phyloP scores from a whole-genome alignment of 2,329 filamentous ascomycete genomes.

The Diplodia mutila region DNA sequence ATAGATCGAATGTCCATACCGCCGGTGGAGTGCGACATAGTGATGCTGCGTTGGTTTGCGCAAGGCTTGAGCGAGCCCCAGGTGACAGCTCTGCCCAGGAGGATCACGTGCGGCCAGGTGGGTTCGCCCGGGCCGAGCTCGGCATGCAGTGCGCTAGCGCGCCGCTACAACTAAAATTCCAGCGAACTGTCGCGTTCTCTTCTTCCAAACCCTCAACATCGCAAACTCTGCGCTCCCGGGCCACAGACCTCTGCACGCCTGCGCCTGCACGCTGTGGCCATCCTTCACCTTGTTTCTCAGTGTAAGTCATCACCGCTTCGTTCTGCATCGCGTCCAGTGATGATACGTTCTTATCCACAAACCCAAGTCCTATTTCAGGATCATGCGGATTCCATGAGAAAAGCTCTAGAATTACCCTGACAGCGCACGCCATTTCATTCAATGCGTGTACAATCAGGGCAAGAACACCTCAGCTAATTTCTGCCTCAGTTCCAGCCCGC shows the following conservation, averaged over 20 bases:
- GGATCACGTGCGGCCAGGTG: not conserved
- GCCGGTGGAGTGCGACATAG: not conserved
- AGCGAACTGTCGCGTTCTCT: not conserved
- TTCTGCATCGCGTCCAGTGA: constrained; percentile 13
- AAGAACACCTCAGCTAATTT: not conserved
- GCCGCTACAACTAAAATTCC: constrained; percentile 16
- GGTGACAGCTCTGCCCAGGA: not conserved
- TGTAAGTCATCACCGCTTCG: constrained; percentile 1
- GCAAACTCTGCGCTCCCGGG: not conserved
- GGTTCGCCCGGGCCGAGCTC: not conserved
- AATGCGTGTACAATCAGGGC: not conserved
- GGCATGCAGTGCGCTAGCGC: constrained; percentile 10
- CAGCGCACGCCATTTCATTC: constrained; percentile 31
- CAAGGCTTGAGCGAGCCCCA: too few relatives aligned
- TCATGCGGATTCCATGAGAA: constrained; percentile 53
- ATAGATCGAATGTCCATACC: too few relatives aligned
- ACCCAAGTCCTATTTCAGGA: constrained; percentile 57
- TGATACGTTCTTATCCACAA: constrained; percentile 25
- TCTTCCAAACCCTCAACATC: not conserved
- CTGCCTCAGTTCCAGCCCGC: not conserved
- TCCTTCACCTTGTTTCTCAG: not conserved
- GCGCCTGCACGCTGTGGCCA: not conserved
- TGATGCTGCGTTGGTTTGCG: not conserved
- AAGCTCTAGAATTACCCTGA: constrained; percentile 64
- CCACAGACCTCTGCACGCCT: not conserved